Evolutionary conservation across 2,329 filamentous ascomycete species (phyloP), one percentile per base, ranked within the genome.

Genomic region (Trichoderma asperellum): DNA sequence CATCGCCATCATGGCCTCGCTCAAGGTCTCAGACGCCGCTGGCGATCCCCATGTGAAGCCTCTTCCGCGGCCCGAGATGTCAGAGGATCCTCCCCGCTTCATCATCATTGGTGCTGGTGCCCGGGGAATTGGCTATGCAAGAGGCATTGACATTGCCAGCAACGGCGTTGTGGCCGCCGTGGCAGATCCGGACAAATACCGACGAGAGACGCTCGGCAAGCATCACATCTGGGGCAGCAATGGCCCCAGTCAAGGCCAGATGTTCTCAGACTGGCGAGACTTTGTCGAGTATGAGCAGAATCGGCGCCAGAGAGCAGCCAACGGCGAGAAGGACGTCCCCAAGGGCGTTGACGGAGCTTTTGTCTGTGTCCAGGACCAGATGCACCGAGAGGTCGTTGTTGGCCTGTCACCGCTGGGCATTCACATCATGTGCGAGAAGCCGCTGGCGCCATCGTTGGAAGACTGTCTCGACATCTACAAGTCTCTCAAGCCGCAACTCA

Each of bases 341-440:
- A 80, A 79, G 6, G 89, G 89, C 1, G 84, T 92, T 2, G 89
- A 91, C 71, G 90, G 85, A 7, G 86, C 80, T 37, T 88, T 88
- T 72, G 82, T 89, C 21, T 89, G 86, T 78, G 93, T 96, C 2
- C 85, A 95, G 11, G 96, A 99, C 79, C 92, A 97, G 80, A 90
- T 92, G 82, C 96, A 99, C 79, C 89, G 89, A 61, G 90, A 94
- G 68, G 93, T 95, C 59, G 87, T 97, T 27, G 85, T 90, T 55
- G 91, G 88, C 1, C 84, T 97, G 64, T 90, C 92, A 1, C 87
- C 87, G 14, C 81, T 90, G 83, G 77, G 87, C 2, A 81, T 97
- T 59, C 94, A 97, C 78, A 89, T 98, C 72, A 92, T 97, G 85
- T 96, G 94, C 78, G 96, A 99, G 84, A 99, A 99, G 81, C 96